Base-by-base conservation (phyloP, 495 filamentous ascomycete species). In the Xylaria sp. region DNA sequence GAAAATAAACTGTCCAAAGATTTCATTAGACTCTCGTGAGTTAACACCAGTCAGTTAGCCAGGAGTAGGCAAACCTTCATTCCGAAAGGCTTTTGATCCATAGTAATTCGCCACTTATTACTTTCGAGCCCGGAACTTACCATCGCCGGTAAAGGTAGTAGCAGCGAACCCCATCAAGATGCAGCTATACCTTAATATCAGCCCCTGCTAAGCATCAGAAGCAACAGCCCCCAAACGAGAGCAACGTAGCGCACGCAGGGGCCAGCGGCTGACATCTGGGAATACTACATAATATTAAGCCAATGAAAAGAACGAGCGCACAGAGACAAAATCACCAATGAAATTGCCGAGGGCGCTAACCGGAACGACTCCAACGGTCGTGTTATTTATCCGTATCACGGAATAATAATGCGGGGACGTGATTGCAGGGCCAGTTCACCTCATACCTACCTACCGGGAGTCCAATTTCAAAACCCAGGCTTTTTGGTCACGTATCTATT, bases 361-460 rank as follows among this genome's bases (percentile, higher is more conserved):
- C n/a, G 12, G 64, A 35, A n/a, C 35, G n/a, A 67, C 46, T 43
- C 64, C 64, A 50, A 50, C 48, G 21, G n/a, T 67, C 48, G 48
- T 15, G 46, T 43, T 5, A 55, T 67, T 67, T 67, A 67, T 43
- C 64, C 64, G 64, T 48, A 40, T 35, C n/a, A 1, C 24, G 26
- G 35, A 43, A 43, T 14, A 43, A 43, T 14, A 19, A 53, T 5
- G 41, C 44, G 64, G 29, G 43, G 46, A 50, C 64, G 64, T 67
- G 64, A 67, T 67, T 43, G 12, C 64, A 67, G 48, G 64, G 64
- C 64, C n/a, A 24, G n/a, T 21, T 67, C 64, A 67, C 64, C 64
- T 67, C 64, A 67, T 67, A 52, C 46, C 19, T n/a, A 26, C 46
- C 43, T 11, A 46, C n/a, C n/a, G n/a, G n/a, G n/a, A 15, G n/a